A percentile compares a stretch with the other conserved stretches of the same genome.
These are phyloP conservation scores for Aspergillus terreus DNA, from an alignment of 2,329 filamentous ascomycete species.

Conservation along the genomic window DNA sequence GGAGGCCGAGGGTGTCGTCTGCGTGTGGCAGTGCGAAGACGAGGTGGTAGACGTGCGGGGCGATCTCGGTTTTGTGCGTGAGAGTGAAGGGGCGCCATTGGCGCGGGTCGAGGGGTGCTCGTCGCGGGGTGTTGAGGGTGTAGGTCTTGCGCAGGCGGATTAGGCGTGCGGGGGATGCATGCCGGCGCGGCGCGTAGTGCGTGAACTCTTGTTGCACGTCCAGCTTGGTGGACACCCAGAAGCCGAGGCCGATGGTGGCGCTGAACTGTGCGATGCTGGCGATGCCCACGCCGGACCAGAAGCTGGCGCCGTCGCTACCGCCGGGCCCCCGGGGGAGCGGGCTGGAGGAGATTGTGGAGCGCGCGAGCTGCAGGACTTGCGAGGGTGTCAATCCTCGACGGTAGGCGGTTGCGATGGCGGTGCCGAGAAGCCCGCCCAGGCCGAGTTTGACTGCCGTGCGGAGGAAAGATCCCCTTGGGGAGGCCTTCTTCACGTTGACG, in stretches of 20 bases:
- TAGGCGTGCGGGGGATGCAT: slow-evolving; percentile 29
- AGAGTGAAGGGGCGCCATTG: slow-evolving; percentile 47
- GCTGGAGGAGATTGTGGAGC: background rate
- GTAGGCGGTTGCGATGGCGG: slow-evolving; percentile 3
- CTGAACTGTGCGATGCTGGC: slow-evolving; percentile 17
- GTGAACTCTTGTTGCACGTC: slow-evolving; percentile 24
- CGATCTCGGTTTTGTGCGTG: slow-evolving; percentile 8
- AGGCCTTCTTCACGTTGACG: slow-evolving; percentile 10
- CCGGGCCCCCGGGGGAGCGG: background rate
- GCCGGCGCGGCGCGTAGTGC: slow-evolving; percentile 36
- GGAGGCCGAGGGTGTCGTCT: slow-evolving; percentile 47
- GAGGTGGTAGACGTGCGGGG: slow-evolving; percentile 37
- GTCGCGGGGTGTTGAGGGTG: slow-evolving; percentile 19
- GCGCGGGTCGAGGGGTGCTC: slow-evolving; percentile 35
- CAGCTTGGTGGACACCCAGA: slow-evolving; percentile 18
- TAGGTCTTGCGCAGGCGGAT: slow-evolving; percentile 20
- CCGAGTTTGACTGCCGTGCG: slow-evolving; percentile 4
- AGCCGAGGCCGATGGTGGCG: slow-evolving; percentile 14
- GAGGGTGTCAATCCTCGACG: slow-evolving; percentile 1
- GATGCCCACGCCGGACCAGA: slow-evolving; percentile 20
- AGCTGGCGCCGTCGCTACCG: background rate
- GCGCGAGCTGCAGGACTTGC: background rate
- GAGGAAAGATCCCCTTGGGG: background rate
- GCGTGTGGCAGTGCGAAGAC: slow-evolving; percentile 47
- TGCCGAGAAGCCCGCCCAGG: slow-evolving; percentile 5